Percentiles rank a stretch among this genome's conserved stretches.
phyloP scores from a whole-genome alignment of 139 green algal species.

The Choricystis sp. region DNA sequence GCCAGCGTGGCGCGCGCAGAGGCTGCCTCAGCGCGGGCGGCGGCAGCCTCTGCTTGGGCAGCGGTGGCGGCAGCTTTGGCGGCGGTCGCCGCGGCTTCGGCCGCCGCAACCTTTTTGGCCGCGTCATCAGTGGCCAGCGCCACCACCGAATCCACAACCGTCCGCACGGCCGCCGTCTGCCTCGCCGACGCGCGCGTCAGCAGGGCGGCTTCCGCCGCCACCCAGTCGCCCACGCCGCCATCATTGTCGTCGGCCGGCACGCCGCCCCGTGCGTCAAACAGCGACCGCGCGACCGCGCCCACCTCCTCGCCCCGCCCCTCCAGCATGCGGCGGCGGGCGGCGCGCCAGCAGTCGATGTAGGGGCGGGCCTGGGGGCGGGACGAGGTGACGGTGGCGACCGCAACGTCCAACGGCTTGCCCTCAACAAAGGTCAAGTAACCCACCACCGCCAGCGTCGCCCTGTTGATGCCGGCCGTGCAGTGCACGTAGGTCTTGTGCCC shows the following conservation, averaged over 20 bases:
- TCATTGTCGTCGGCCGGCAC: neutral
- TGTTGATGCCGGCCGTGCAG: slow-evolving; percentile 70
- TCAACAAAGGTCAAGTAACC: slow-evolving; percentile 54
- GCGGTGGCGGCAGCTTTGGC: too few relatives aligned
- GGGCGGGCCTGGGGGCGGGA: slow-evolving; percentile 33
- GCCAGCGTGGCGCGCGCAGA: too few relatives aligned
- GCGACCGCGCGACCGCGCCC: slow-evolving; percentile 1
- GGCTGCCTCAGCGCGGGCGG: too few relatives aligned
- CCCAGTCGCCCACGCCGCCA: too few relatives aligned
- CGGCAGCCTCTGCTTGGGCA: too few relatives aligned
- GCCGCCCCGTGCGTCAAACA: slow-evolving; percentile 1
- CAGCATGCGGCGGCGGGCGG: slow-evolving; percentile 12
- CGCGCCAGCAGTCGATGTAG: slow-evolving; percentile 44
- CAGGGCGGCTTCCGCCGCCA: neutral
- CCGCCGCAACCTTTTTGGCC: too few relatives aligned
- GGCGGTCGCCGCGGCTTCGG: too few relatives aligned
- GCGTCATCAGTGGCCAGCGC: too few relatives aligned
- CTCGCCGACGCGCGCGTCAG: neutral
- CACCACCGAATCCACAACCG: too few relatives aligned
- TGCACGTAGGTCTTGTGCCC: slow-evolving; percentile 53
- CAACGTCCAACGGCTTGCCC: slow-evolving; percentile 22
- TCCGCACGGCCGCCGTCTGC: too few relatives aligned
- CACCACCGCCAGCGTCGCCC: slow-evolving; percentile 45
- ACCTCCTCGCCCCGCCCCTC: slow-evolving; percentile 13
- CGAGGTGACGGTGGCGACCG: slow-evolving; percentile 22